Evolutionary conservation across 805 yeast species (phyloP).

Genomic region (Suhomyces emberorum): DNA sequence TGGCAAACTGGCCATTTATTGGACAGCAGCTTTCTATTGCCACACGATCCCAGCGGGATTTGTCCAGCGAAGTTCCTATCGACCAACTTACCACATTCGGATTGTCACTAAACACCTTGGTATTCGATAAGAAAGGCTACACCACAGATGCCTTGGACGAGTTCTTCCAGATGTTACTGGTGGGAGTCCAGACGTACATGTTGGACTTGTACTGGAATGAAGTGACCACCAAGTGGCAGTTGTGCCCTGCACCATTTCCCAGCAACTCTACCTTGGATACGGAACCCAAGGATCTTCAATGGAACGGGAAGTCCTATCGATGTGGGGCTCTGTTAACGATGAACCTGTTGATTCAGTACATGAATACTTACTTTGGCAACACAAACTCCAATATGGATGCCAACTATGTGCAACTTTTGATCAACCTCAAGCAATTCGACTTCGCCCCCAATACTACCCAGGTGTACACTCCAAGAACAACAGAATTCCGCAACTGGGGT

Average conservation of each 20-base stretch:
- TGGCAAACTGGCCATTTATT: conserved; percentile 3
- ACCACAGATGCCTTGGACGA: conserved; percentile 13
- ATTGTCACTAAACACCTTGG: conserved; percentile 23
- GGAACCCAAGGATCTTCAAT: conserved; percentile 13
- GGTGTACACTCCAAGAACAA: background rate
- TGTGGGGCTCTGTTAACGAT: conserved; percentile 31
- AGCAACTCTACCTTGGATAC: conserved; percentile 20
- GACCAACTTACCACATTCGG: conserved; percentile 34
- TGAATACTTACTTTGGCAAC: conserved; percentile 16
- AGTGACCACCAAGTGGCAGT: conserved; percentile 43
- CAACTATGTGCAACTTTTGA: conserved; percentile 29
- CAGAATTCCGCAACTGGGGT: conserved; percentile 14
- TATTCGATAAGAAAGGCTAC: conserved; percentile 28
- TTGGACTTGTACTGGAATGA: conserved; percentile 59
- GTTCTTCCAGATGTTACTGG: conserved; percentile 23
- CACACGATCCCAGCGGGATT: conserved; percentile 34
- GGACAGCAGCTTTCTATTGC: conserved; percentile 15
- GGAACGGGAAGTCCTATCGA: conserved; percentile 24
- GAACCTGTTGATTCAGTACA: conserved; percentile 16
- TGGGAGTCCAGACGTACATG: conserved; percentile 46
- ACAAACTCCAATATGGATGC: conserved; percentile 35
- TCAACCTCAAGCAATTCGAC: conserved; percentile 17
- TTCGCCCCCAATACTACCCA: background rate
- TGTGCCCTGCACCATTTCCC: conserved; percentile 49
- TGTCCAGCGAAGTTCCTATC: conserved; percentile 26